A percentile compares a stretch with the other conserved stretches of the same genome.
Evolutionary conservation across 2,329 filamentous ascomycete genomes (phyloP).

Genomic region (Exophiala lecanii-corni): DNA sequence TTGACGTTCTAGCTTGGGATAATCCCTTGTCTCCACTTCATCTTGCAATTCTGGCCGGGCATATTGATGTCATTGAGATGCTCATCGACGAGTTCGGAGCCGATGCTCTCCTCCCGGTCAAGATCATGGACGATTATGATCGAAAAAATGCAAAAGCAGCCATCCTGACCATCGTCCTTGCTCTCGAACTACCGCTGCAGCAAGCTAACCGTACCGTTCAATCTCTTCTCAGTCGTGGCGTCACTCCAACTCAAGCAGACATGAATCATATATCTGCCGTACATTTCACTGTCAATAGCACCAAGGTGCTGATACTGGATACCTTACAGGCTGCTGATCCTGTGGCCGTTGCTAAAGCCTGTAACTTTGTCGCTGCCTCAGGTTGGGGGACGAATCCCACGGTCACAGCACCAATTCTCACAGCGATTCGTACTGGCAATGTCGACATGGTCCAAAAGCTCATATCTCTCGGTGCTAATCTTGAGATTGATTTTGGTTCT

Average conservation of each 20-base stretch:
- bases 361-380: constrained; percentile 59
- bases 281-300: constrained; percentile 56
- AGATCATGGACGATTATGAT: constrained; percentile 47
- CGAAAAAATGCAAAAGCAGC: constrained; percentile 50
- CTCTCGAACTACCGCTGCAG: constrained; percentile 58
- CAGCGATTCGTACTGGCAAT: constrained; percentile 55
- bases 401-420: constrained; percentile 51
- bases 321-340: constrained; percentile 53
- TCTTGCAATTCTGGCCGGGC: constrained; percentile 69
- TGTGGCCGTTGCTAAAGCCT: constrained; percentile 53
- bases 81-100: constrained; percentile 71
- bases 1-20: constrained; percentile 78
- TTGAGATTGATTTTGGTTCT: constrained; percentile 57
- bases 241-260: constrained; percentile 69
- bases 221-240: constrained; percentile 64
- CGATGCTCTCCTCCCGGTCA: constrained; percentile 70
- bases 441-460: constrained; percentile 54
- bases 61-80: constrained; percentile 62
- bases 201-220: constrained; percentile 62
- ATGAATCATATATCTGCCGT: constrained; percentile 60
- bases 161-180: constrained; percentile 66
- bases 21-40: constrained; percentile 69
- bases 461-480: constrained; percentile 58
- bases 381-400: constrained; percentile 32
- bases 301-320: constrained; percentile 43